Percentiles rank a stretch among this genome's conserved stretches.
These are phyloP conservation scores for Ceratobasidium sp. DNA, from an alignment of 1,284 basidiomycete genomes.

Conservation along the genomic window DNA sequence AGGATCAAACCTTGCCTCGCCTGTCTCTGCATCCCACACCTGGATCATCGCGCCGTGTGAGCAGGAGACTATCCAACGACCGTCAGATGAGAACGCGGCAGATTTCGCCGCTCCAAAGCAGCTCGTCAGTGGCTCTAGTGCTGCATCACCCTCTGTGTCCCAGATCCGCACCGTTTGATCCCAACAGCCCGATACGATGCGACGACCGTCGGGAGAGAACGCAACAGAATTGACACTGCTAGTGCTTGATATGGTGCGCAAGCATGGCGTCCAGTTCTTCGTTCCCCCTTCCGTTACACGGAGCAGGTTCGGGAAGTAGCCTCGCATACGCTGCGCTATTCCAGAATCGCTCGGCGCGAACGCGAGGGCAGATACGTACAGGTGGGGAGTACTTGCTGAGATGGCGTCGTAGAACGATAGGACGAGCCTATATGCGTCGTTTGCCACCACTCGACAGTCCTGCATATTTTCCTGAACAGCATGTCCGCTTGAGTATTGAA, in stretches of 20 bases:
- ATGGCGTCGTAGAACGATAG: conserved; percentile 25
- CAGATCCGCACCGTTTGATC: conserved; percentile 15
- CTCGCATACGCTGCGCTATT: background rate
- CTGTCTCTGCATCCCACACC: conserved; percentile 32
- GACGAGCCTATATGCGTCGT: conserved; percentile 26
- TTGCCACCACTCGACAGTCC: background rate
- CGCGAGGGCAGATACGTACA: conserved; percentile 29
- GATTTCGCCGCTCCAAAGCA: background rate
- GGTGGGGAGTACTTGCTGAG: conserved; percentile 11
- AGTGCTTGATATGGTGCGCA: background rate
- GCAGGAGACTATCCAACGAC: background rate
- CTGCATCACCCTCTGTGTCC: background rate
- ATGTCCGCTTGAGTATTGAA: too few species aligned
- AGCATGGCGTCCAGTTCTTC: conserved; percentile 14
- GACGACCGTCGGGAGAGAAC: conserved; percentile 24
- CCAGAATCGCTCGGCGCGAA: conserved; percentile 7
- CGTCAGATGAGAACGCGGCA: background rate
- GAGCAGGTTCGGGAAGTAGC: conserved; percentile 2
- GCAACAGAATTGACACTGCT: conserved; percentile 17
- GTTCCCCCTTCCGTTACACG: background rate
- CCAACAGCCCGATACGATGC: background rate
- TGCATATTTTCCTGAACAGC: background rate
- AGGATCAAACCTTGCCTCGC: background rate
- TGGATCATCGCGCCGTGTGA: background rate
- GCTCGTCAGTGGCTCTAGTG: background rate